phyloP scores from a whole-genome alignment of 495 filamentous ascomycete genomes.

The Aspergillus sclerotiicarbonarius region DNA sequence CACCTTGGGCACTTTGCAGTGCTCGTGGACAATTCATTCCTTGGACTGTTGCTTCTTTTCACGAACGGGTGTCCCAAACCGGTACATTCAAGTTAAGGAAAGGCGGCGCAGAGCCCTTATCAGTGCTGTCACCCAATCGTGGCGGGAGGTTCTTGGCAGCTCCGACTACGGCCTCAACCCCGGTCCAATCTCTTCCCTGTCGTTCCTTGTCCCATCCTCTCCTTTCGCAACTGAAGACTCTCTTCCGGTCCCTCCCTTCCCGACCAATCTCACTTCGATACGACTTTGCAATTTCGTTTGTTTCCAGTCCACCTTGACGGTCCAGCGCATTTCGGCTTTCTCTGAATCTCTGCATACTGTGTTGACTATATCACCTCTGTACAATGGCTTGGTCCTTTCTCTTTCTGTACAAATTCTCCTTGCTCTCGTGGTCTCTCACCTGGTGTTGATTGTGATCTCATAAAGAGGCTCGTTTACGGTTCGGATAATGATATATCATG shows the following conservation, averaged over 20 bases:
- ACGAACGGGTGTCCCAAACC: too few relatives aligned
- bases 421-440: conserved; percentile 6
- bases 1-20: background rate
- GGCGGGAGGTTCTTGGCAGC: too few relatives aligned
- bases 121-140: too few relatives aligned
- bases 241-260: background rate
- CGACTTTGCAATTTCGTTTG: conserved; percentile 13
- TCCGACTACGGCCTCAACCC: too few relatives aligned
- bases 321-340: conserved; percentile 1
- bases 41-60: too few relatives aligned
- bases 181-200: background rate
- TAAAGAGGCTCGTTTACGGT: conserved; percentile 10
- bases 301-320: conserved; percentile 7
- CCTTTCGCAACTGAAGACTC: background rate
- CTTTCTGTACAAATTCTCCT: conserved; percentile 14
- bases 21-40: too few relatives aligned
- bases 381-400: conserved; percentile 15
- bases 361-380: conserved; percentile 16
- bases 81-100: too few relatives aligned
- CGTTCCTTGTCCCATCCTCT: background rate
- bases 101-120: too few relatives aligned
- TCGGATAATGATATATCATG: conserved; percentile 21
- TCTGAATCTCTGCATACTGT: background rate
- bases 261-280: conserved; percentile 1
- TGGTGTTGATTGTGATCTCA: conserved; percentile 6